phyloP scores from a whole-genome alignment of 2,329 filamentous ascomycete genomes.

The Rhynchosporium agropyri region DNA sequence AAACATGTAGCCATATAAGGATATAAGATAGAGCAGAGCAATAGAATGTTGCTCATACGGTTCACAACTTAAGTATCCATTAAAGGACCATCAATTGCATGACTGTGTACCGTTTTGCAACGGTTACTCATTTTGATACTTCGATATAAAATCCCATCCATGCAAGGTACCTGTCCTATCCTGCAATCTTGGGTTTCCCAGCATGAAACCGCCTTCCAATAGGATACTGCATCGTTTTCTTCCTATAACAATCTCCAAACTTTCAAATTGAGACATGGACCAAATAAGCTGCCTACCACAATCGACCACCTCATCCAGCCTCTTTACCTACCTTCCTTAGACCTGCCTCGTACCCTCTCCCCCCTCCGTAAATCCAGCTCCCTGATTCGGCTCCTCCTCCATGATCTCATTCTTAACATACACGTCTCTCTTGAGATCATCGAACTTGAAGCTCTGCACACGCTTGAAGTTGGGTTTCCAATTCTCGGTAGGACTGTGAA shows the following conservation, averaged over 20 bases:
- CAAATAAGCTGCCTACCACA: neutral
- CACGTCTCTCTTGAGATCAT: conserved; percentile 38
- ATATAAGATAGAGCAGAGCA: too few relatives aligned
- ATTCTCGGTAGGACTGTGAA: conserved; percentile 29
- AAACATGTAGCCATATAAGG: too few relatives aligned
- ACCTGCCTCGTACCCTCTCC: conserved; percentile 16
- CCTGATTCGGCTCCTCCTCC: conserved; percentile 17
- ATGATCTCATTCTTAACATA: conserved; percentile 23
- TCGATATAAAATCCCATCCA: too few relatives aligned
- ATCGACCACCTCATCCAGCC: neutral
- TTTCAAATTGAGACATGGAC: neutral
- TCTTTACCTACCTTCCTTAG: neutral
- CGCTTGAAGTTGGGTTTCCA: conserved; percentile 37
- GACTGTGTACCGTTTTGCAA: too few relatives aligned
- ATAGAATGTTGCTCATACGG: too few relatives aligned
- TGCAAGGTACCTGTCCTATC: too few relatives aligned
- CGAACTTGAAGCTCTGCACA: conserved; percentile 36
- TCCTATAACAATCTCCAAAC: neutral
- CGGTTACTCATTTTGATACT: too few relatives aligned
- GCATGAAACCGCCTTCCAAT: too few relatives aligned
- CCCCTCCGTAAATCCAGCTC: conserved; percentile 29
- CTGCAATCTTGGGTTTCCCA: too few relatives aligned
- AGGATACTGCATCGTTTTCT: neutral
- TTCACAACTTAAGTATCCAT: too few relatives aligned
- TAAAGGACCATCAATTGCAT: too few relatives aligned